phyloP scores from a whole-genome alignment of 306 rosid genomes.

The Sphenostylis stenocarpa region DNA sequence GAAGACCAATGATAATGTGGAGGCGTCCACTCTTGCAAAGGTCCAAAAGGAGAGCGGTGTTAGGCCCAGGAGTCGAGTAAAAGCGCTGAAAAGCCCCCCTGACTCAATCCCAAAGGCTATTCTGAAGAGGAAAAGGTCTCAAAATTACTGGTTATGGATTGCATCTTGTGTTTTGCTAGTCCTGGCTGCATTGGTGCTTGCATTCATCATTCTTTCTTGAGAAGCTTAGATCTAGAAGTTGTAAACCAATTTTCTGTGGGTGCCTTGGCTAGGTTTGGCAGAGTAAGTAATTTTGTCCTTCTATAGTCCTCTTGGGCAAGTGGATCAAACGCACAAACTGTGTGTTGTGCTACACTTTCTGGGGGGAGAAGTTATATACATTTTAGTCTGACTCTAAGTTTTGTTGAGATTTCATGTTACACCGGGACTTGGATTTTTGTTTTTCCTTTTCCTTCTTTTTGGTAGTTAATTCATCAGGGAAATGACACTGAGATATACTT shows the following conservation, averaged over 20 bases:
- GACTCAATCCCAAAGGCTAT: conserved; percentile 65
- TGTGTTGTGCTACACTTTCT: conserved; percentile 27
- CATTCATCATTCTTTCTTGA: conserved; percentile 46
- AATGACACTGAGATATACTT: neutral
- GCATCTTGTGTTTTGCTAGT: conserved; percentile 48
- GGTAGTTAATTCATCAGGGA: neutral
- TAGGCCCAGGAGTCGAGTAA: conserved; percentile 50
- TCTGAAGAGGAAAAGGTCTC: conserved; percentile 64
- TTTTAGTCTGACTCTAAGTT: conserved; percentile 38
- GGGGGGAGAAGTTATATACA: conserved; percentile 29
- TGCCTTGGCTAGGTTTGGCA: conserved; percentile 19
- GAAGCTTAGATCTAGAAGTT: conserved; percentile 29
- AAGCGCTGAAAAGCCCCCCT: conserved; percentile 30
- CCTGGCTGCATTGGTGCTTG: conserved; percentile 42
- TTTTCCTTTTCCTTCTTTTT: neutral
- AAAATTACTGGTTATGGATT: conserved; percentile 70
- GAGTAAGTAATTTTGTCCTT: conserved; percentile 51
- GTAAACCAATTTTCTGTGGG: conserved; percentile 31
- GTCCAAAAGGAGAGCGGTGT: conserved; percentile 42
- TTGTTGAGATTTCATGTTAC: conserved; percentile 35
- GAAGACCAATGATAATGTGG: conserved; percentile 36
- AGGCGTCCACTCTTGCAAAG: conserved; percentile 36
- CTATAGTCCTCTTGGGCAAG: conserved; percentile 44
- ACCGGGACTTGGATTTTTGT: neutral
- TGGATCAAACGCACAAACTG: conserved; percentile 51